Evolutionary conservation across 805 yeast genomes (phyloP).

Genomic region (Priceomyces medius): DNA sequence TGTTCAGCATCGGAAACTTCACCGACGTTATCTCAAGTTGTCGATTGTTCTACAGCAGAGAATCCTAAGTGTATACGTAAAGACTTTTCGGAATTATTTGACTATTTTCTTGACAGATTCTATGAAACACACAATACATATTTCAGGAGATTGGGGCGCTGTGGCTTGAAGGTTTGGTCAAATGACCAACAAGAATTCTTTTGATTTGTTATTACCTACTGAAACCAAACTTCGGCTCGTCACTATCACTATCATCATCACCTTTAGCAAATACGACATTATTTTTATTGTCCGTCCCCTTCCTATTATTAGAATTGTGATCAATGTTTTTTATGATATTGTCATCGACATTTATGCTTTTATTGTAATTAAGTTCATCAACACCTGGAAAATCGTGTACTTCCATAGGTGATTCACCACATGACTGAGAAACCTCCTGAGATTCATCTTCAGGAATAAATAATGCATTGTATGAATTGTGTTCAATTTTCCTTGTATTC

Average conservation of each 20-base stretch:
- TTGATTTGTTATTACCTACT: slow-evolving; percentile 12
- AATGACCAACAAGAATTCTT: not conserved
- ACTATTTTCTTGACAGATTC: slow-evolving; percentile 16
- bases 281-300: not conserved
- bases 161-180: slow-evolving; percentile 18
- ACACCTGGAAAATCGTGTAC: not conserved
- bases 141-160: slow-evolving; percentile 36
- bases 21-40: slow-evolving; percentile 28
- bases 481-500: not conserved
- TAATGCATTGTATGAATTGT: slow-evolving; percentile 2
- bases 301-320: not conserved
- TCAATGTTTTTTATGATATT: not conserved
- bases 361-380: too few relatives aligned
- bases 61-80: slow-evolving; percentile 28
- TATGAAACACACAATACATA: slow-evolving; percentile 36
- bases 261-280: slow-evolving; percentile 14
- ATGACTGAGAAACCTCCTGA: slow-evolving; percentile 5
- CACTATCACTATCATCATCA: slow-evolving; percentile 31
- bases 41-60: slow-evolving; percentile 31
- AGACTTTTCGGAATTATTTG: slow-evolving; percentile 21
- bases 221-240: slow-evolving; percentile 34
- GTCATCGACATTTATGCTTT: not conserved
- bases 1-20: slow-evolving; percentile 22
- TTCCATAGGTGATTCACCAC: slow-evolving; percentile 3
- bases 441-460: slow-evolving; percentile 13